Evolutionary conservation across 345 rosid genomes (phyloP), one percentile per base, ranked within the genome.

Genomic region (Camelina neglecta): DNA sequence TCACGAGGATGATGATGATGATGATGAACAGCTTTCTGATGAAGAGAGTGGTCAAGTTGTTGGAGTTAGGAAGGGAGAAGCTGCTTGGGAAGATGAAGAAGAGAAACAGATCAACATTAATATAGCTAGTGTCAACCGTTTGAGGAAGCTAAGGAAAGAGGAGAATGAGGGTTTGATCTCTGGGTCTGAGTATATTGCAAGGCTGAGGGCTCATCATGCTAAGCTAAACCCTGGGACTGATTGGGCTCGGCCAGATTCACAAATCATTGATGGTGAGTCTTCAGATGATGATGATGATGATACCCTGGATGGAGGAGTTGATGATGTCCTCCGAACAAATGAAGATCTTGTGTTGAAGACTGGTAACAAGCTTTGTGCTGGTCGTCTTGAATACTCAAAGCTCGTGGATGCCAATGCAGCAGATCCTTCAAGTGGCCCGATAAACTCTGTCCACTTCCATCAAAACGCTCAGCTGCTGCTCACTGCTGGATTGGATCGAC

Each of bases 41-140:
- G 92, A 77, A 48, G 88, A 80, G 71, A 82, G 67, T 60, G 75
- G 56, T 35, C 62, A 71, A 60, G 65, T 75, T 66, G 18, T 35
- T 55, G 77, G 73, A 12, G 4, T 35, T 60, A 67, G n/a, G n/a
- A 72, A 78, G 45, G 85, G 85, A 75, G 83, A 84, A 75, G 85
- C 98, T 57, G 96, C 73, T 2, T 95, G 99, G 98, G 90, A 86
- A 44, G 99, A 95, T 73, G 97, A 95, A 54, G 99, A 95, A 82
- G 98, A 95, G 84, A 87, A 83, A 63, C 69, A 77, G 56, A 57
- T 87, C 4, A 78, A 44, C 16, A 48, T 95, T 36, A 79, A 92
- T 63, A 90, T 92, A 56, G 84, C 89, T 47, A 76, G 65, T 29
- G 90, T 84, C 42, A 95, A 86, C 65, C 87, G 99, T 68, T 70